Conservation (phyloP, 768 basidiomycete species). For the Phylloporus arenicola region DNA sequence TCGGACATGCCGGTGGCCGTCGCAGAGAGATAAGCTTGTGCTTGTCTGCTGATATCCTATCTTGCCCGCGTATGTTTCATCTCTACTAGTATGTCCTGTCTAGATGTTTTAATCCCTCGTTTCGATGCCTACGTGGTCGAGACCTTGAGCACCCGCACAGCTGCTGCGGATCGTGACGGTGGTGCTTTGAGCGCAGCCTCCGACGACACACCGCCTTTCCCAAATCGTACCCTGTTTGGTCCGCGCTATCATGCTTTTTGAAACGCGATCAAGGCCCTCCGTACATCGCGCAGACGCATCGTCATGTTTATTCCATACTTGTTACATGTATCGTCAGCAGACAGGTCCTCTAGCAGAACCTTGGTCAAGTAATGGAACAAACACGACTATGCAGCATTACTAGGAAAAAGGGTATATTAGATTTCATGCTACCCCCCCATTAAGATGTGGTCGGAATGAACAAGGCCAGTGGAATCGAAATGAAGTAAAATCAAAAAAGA, state of each 20-base stretch:
- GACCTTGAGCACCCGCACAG: background rate
- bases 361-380: background rate
- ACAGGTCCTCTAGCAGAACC: background rate
- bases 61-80: background rate
- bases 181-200: background rate
- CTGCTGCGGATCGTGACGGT: background rate
- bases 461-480: background rate
- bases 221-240: no score
- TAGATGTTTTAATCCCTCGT: background rate
- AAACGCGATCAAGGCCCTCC: background rate
- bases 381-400: conserved; percentile 11
- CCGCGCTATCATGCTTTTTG: background rate
- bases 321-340: background rate
- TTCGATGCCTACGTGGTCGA: background rate
- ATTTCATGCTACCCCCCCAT: conserved; percentile 17
- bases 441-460: background rate
- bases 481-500: background rate
- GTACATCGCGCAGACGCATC: background rate
- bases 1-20: conserved; percentile 44
- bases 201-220: no score
- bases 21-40: conserved; percentile 3
- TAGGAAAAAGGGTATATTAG: conserved; percentile 25
- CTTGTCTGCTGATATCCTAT: background rate
- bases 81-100: background rate
- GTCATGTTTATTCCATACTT: background rate